phyloP scores from a whole-genome alignment of 139 green algal species.

The Closterium sp. region DNA sequence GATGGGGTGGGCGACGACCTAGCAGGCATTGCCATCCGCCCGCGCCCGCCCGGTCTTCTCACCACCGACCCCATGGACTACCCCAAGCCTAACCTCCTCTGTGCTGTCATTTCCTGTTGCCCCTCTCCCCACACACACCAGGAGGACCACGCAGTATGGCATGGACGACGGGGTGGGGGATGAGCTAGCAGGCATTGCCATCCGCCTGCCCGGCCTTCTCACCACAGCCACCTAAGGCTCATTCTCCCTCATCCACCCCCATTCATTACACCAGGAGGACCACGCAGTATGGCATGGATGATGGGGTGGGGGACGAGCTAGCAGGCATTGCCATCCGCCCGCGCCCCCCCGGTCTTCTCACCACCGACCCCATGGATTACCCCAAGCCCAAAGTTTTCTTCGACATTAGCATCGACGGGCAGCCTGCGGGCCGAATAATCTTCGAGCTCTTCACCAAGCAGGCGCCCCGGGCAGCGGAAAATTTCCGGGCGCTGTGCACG shows the following conservation, averaged over 20 bases:
- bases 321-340: not conserved
- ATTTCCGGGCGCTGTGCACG: conserved; percentile 64
- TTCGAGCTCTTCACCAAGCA: conserved; percentile 90
- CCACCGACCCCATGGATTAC: conserved; percentile 28
- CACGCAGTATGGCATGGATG: not conserved
- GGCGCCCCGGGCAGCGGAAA: conserved; percentile 60
- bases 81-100: too few species aligned
- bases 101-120: too few species aligned
- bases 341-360: not conserved
- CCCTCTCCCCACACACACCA: too few species aligned
- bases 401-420: conserved; percentile 64
- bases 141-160: too few species aligned
- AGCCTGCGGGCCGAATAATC: conserved; percentile 74
- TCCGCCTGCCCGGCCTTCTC: too few species aligned
- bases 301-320: not conserved
- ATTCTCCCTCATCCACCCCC: too few species aligned
- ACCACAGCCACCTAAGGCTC: too few species aligned
- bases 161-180: too few species aligned
- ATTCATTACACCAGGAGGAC: not conserved
- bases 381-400: conserved; percentile 35
- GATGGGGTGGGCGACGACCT: not conserved
- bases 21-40: not conserved
- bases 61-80: too few species aligned
- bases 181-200: too few species aligned
- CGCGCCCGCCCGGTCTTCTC: too few species aligned